These are phyloP conservation scores for Naegleria fowleri DNA, from an alignment of 208 protist species.

Conservation along the genomic window DNA sequence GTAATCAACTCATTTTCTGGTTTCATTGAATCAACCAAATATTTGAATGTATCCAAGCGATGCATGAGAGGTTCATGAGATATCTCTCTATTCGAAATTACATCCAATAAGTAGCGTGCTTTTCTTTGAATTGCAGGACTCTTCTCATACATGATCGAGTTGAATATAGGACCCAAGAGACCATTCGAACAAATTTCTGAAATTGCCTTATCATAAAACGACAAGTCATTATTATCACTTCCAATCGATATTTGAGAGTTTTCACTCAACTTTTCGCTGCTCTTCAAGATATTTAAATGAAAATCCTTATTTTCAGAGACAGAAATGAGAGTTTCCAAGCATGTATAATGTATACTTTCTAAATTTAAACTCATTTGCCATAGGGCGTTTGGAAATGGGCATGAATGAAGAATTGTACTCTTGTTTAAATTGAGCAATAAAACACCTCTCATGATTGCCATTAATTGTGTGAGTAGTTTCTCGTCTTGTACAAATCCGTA, in stretches of 20 bases:
- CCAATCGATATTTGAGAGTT: neutral
- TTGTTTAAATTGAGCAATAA: neutral
- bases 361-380: neutral
- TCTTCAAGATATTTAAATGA: neutral
- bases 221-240: neutral
- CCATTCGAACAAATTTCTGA: neutral
- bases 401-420: neutral
- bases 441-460: neutral
- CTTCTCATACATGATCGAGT: neutral
- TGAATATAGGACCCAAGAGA: neutral
- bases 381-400: neutral
- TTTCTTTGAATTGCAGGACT: neutral
- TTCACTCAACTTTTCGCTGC: neutral
- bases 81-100: neutral
- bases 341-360: neutral
- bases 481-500: neutral
- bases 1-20: neutral
- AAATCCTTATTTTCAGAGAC: neutral
- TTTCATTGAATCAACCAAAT: neutral
- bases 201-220: neutral
- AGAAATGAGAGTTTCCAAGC: neutral
- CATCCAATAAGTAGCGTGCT: neutral
- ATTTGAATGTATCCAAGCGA: neutral
- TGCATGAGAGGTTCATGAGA: neutral
- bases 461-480: neutral